Base-by-base conservation (phyloP, 176 grass and related monocot genomes). In the Otatea glauca region DNA sequence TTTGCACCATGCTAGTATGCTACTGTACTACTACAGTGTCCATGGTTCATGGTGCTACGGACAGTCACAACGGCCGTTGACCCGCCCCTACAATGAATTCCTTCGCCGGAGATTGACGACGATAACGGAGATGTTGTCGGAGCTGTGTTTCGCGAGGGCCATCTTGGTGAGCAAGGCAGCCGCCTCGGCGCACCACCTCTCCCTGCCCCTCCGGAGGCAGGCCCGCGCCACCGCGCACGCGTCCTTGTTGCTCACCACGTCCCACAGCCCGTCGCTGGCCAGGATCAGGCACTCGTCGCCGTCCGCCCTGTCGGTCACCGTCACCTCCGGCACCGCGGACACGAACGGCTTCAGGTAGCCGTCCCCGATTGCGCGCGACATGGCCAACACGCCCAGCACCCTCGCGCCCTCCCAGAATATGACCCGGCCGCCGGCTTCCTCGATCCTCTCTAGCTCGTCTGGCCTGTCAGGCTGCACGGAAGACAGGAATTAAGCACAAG, bases 361-460 rank as follows among this genome's bases (percentile, higher is more conserved):
- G 68, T 96, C 93, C n/a, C 96, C 93, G 89, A 89, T 92, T 41
- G 96, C 91, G 51, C 96, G 84, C 18, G 96, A 96, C 96, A 99
- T 99, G 83, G 93, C 91, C 1, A 99, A 87, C 0, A 96, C 93
- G 18, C 89, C 96, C 14, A 94, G 82, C 72, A 96, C 96, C 47
- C 96, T 73, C 7, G 93, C 85, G 35, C 96, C 96, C 37, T 96
- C 89, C 93, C 93, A 99, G 78, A 96, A 94, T 48, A 99, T 94
- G 58, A 99, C 93, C 6, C 91, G 89, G 3, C 96, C 91, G 18
- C 93, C 96, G 1, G 86, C 86, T 0, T 37, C 50, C 72, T 99
- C 87, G 78, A 99, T 99, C 70, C 96, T 72, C 67, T 56, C 77
- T 58, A 94, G 85, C 81, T 99, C 96, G 64, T 99, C 96, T 5